phyloP scores from a whole-genome alignment of 2,329 filamentous ascomycete genomes.

The Curvularia spicifera region DNA sequence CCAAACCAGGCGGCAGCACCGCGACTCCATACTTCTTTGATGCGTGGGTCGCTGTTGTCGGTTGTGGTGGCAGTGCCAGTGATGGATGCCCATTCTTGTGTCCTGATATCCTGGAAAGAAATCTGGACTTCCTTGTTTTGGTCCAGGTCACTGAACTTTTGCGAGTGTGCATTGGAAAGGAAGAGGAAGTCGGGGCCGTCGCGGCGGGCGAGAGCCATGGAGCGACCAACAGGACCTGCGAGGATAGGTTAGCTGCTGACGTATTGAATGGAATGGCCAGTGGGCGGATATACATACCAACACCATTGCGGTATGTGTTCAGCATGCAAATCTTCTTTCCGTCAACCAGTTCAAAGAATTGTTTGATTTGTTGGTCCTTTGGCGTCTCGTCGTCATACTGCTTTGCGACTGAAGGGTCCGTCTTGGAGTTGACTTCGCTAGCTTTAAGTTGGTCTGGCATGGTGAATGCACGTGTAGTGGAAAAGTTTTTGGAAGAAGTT shows the following conservation, averaged over 20 bases:
- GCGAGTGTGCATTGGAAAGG: slow-evolving; percentile 56
- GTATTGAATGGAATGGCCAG: neutral
- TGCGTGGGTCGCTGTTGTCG: slow-evolving; percentile 55
- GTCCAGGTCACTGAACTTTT: slow-evolving; percentile 56
- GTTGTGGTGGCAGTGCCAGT: slow-evolving; percentile 52
- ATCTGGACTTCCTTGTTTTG: slow-evolving; percentile 53
- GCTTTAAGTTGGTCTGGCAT: slow-evolving; percentile 55
- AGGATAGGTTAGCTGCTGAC: slow-evolving; percentile 7
- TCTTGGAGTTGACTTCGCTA: slow-evolving; percentile 52
- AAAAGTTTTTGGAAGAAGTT: slow-evolving; percentile 23
- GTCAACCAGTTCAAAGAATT: slow-evolving; percentile 57
- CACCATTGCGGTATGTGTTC: slow-evolving; percentile 51
- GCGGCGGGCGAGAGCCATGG: slow-evolving; percentile 64
- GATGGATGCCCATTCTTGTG: slow-evolving; percentile 57
- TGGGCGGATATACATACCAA: slow-evolving; percentile 39
- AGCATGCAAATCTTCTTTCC: slow-evolving; percentile 54
- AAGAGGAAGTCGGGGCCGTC: slow-evolving; percentile 59
- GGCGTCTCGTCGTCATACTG: slow-evolving; percentile 56
- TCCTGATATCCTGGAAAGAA: slow-evolving; percentile 56
- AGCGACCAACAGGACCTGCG: slow-evolving; percentile 53
- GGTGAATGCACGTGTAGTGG: slow-evolving; percentile 34
- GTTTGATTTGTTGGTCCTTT: slow-evolving; percentile 54
- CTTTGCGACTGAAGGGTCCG: slow-evolving; percentile 57
- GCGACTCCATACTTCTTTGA: slow-evolving; percentile 56
- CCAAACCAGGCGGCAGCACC: slow-evolving; percentile 57